A percentile compares a stretch with the other conserved stretches of the same genome.
Conservation (phyloP, 1,284 basidiomycete genomes). For the Microbotryum silenes-acaulis region DNA sequence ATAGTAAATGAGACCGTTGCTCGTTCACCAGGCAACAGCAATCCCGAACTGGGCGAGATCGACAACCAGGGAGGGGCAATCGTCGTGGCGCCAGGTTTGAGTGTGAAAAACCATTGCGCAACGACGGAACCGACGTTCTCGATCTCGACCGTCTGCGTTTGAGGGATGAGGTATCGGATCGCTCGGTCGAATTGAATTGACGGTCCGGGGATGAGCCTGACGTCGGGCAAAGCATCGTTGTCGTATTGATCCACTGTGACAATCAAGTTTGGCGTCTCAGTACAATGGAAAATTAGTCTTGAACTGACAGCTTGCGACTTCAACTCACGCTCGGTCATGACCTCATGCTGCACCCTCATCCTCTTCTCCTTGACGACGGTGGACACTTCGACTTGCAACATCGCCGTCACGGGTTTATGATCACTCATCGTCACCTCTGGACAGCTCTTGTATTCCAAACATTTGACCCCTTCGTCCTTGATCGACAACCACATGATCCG, state of each 20-base stretch:
- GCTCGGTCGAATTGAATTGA: constrained; percentile 16
- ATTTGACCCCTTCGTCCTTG: constrained; percentile 1
- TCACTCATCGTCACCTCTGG: constrained; percentile 25
- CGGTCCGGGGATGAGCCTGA: constrained; percentile 20
- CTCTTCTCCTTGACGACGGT: constrained; percentile 8
- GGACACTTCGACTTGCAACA: constrained; percentile 16
- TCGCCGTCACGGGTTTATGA: constrained; percentile 31
- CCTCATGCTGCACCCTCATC: constrained; percentile 7
- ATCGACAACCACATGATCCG: constrained; percentile 26
- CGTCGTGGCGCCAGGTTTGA: constrained; percentile 1
- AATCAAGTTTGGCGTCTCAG: neutral
- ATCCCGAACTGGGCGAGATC: constrained; percentile 14
- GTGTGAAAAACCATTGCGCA: constrained; percentile 19
- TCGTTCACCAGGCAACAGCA: constrained; percentile 13
- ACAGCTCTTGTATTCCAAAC: constrained; percentile 15
- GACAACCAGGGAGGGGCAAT: constrained; percentile 19
- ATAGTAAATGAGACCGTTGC: constrained; percentile 14
- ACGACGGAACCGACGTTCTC: constrained; percentile 18
- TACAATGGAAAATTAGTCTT: no score
- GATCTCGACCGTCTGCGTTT: constrained; percentile 8
- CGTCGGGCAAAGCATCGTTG: constrained; percentile 10
- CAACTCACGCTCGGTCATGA: constrained; percentile 11
- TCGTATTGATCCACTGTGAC: constrained; percentile 9
- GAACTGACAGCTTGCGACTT: neutral
- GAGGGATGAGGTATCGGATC: constrained; percentile 4